Conservation (phyloP, 257 asterid genomes). For the Forsythia suspensa region DNA sequence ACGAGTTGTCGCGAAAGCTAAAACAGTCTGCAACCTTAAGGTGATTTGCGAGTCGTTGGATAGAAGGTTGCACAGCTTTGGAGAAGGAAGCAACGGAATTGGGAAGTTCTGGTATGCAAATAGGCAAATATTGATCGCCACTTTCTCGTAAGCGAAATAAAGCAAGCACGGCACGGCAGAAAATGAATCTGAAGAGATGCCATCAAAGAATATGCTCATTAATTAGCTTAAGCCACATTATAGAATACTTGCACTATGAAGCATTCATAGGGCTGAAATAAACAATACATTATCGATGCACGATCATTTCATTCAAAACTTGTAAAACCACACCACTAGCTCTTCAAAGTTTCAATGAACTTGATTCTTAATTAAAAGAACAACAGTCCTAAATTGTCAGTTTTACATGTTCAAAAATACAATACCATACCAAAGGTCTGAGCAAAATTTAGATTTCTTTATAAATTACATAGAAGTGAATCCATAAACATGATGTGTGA, state of each 20-base stretch:
- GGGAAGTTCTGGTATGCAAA: constrained; percentile 87
- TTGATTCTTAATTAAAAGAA: too few species aligned
- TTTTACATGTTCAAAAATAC: too few species aligned
- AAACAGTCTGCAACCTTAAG: constrained; percentile 69
- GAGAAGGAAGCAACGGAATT: constrained; percentile 54
- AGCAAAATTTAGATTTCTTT: background rate
- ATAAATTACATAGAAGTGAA: background rate
- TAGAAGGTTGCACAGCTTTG: constrained; percentile 60
- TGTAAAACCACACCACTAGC: background rate
- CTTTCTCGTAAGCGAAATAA: constrained; percentile 53
- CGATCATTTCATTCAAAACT: background rate
- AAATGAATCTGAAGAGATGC: constrained; percentile 65
- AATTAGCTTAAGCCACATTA: background rate
- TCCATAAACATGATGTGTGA: background rate
- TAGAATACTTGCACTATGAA: background rate
- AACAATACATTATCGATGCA: background rate
- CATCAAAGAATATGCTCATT: constrained; percentile 11
- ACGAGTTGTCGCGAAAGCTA: constrained; percentile 18
- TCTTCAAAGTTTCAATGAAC: too few species aligned
- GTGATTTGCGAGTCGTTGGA: constrained; percentile 60
- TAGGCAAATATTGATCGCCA: constrained; percentile 54
- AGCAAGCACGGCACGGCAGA: constrained; percentile 85
- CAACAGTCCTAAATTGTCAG: too few species aligned
- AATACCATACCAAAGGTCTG: too few species aligned
- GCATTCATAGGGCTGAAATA: background rate